Conservation (phyloP, 768 basidiomycete genomes). For the Collybia sordida region DNA sequence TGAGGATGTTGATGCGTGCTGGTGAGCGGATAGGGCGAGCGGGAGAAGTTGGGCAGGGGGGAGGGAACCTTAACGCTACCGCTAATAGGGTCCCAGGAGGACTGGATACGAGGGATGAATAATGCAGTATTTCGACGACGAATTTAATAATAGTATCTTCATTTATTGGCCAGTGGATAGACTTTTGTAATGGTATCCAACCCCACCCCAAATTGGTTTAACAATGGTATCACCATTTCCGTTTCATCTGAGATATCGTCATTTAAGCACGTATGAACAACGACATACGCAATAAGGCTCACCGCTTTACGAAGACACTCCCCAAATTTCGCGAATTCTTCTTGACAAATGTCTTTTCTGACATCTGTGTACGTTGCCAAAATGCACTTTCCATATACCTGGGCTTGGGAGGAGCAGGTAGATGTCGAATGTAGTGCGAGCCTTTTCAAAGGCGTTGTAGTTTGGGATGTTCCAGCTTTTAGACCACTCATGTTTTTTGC, state of each 20-base stretch:
- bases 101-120: slow-evolving; percentile 26
- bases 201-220: neutral
- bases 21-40: slow-evolving; percentile 41
- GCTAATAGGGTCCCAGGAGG: slow-evolving; percentile 35
- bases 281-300: slow-evolving; percentile 22
- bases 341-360: slow-evolving; percentile 77
- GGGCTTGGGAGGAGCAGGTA: slow-evolving; percentile 72
- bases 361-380: slow-evolving; percentile 81
- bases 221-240: slow-evolving; percentile 27
- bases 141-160: slow-evolving; percentile 7
- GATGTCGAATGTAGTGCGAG: slow-evolving; percentile 72
- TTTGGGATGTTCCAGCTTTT: slow-evolving; percentile 24
- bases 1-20: slow-evolving; percentile 53
- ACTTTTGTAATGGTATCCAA: slow-evolving; percentile 2
- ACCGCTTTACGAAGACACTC: slow-evolving; percentile 81
- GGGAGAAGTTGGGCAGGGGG: slow-evolving; percentile 16
- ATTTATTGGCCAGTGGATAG: slow-evolving; percentile 4
- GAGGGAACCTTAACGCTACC: slow-evolving; percentile 10
- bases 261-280: neutral
- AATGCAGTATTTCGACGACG: neutral
- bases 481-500: slow-evolving; percentile 18
- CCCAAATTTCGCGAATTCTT: slow-evolving; percentile 83
- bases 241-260: slow-evolving; percentile 24
- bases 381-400: slow-evolving; percentile 87
- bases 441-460: slow-evolving; percentile 53